Evolutionary conservation across 106 monocot genomes (phyloP).

Genomic region (Apostasia ramifera): DNA sequence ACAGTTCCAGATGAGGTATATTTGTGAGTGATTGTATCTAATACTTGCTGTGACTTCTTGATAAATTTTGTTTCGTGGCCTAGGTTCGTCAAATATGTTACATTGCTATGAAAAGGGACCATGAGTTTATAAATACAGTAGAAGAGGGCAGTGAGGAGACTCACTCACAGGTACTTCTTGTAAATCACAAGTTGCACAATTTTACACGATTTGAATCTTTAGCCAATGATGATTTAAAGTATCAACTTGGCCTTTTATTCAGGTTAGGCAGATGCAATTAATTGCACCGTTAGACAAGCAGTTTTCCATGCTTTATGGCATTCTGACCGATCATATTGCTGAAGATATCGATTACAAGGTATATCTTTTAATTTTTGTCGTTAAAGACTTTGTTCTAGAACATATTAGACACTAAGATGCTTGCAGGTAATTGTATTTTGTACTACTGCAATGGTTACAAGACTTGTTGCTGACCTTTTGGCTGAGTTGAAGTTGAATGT

Average conservation of each 20-base stretch:
- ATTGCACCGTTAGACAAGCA: constrained; percentile 66
- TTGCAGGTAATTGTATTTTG: constrained; percentile 75
- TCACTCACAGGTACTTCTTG: constrained; percentile 50
- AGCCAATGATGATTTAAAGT: neutral
- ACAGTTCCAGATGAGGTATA: constrained; percentile 81
- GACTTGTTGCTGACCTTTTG: constrained; percentile 54
- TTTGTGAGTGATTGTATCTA: neutral
- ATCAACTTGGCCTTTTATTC: constrained; percentile 1
- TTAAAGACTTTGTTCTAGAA: neutral
- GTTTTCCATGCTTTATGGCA: constrained; percentile 45
- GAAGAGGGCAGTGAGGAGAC: constrained; percentile 73
- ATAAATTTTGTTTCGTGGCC: neutral
- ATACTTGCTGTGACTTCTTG: neutral
- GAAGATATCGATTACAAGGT: constrained; percentile 76
- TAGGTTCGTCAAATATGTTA: constrained; percentile 74
- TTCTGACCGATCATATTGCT: constrained; percentile 63
- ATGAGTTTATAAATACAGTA: constrained; percentile 73
- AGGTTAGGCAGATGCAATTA: constrained; percentile 74
- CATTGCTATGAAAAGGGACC: constrained; percentile 80
- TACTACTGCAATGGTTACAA: constrained; percentile 75
- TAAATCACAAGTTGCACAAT: neutral
- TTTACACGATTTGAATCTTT: neutral
- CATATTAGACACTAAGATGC: neutral
- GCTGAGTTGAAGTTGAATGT: constrained; percentile 63
- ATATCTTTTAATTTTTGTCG: neutral